A percentile compares a stretch with the other conserved stretches of the same genome.
phyloP scores from a whole-genome alignment of 441 rosid species.

The Sinapis alba region DNA sequence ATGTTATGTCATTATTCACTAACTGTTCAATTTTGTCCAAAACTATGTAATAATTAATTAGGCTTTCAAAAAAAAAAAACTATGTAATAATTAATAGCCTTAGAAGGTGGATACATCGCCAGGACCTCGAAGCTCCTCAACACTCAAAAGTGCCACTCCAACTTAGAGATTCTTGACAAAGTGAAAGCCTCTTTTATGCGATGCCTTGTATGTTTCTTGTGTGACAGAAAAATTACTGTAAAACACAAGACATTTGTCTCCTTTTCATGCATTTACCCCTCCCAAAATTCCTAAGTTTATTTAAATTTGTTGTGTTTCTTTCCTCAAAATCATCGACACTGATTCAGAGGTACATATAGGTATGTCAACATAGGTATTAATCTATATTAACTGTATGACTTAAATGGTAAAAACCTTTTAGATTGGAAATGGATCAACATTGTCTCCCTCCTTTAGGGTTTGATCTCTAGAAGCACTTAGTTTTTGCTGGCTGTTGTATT shows the following conservation, averaged over 20 bases:
- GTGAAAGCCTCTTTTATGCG: constrained; percentile 16
- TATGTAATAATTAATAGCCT: too few species aligned
- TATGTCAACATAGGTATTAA: background rate
- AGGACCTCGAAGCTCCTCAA: background rate
- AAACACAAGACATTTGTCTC: constrained; percentile 14
- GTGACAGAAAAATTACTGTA: background rate
- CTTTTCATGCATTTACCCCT: constrained; percentile 26
- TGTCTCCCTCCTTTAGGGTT: background rate
- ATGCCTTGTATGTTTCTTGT: constrained; percentile 4
- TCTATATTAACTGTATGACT: background rate
- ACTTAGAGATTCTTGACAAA: background rate
- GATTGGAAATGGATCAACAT: background rate
- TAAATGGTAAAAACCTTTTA: background rate
- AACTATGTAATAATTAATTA: background rate
- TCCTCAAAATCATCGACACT: constrained; percentile 30
- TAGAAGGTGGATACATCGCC: background rate
- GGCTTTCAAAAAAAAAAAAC: too few species aligned
- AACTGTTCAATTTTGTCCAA: background rate
- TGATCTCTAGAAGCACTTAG: too few species aligned
- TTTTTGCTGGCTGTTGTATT: too few species aligned
- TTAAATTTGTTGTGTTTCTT: background rate
- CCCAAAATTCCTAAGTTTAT: background rate
- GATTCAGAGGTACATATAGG: background rate
- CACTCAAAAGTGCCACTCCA: background rate
- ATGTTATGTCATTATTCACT: background rate